A percentile compares a stretch with the other conserved stretches of the same genome.
These are phyloP conservation scores for Nakazawaea ambrosiae DNA, from an alignment of 805 yeast genomes.

Conservation along the genomic window DNA sequence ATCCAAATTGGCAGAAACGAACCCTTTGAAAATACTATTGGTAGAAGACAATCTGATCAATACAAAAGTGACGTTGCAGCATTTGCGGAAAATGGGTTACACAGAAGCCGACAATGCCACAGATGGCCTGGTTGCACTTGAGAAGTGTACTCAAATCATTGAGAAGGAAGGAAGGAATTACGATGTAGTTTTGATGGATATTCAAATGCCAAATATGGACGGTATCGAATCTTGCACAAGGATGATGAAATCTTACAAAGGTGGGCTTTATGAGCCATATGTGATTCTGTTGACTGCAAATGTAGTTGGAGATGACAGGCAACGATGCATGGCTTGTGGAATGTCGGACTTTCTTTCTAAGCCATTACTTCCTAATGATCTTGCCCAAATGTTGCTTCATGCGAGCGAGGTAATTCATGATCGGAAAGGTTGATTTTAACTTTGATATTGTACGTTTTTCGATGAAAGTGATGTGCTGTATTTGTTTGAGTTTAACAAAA, in stretches of 20 bases:
- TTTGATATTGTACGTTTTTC: too few species aligned
- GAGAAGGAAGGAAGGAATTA: conserved; percentile 28
- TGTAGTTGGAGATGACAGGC: conserved; percentile 47
- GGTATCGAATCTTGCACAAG: conserved; percentile 46
- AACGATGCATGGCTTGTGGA: conserved; percentile 38
- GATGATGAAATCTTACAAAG: conserved; percentile 25
- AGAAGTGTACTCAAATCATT: conserved; percentile 22
- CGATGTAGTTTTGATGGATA: conserved; percentile 50
- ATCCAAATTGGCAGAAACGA: conserved; percentile 26
- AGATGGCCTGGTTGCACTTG: conserved; percentile 40
- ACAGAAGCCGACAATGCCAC: conserved; percentile 44
- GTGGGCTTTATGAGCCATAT: conserved; percentile 25
- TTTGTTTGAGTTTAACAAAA: too few species aligned
- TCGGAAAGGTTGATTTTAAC: too few species aligned
- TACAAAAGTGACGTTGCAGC: conserved; percentile 42
- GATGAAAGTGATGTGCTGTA: too few species aligned
- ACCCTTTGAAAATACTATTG: conserved; percentile 42
- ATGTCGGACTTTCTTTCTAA: conserved; percentile 48
- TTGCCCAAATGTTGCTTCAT: conserved; percentile 30
- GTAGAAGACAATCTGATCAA: conserved; percentile 51
- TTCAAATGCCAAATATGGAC: conserved; percentile 49
- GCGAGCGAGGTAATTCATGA: too few species aligned
- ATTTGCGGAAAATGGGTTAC: conserved; percentile 42
- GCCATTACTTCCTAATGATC: conserved; percentile 41
- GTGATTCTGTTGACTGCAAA: conserved; percentile 45